These are phyloP conservation scores for Sporothrix mexicana DNA, from an alignment of 2,329 filamentous ascomycete genomes.

Conservation along the genomic window DNA sequence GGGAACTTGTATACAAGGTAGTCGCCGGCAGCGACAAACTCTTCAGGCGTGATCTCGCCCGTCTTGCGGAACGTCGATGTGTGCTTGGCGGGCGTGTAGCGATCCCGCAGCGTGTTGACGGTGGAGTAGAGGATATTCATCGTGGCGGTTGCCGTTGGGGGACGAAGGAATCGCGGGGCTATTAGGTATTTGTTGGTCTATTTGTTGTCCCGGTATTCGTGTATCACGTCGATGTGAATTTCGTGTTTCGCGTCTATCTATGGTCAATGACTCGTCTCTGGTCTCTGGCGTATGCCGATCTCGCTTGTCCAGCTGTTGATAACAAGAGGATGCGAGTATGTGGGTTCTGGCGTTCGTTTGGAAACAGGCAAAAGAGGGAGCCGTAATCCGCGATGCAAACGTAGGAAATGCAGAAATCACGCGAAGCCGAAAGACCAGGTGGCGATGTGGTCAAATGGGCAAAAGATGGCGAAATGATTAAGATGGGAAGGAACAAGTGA, in stretches of 20 bases:
- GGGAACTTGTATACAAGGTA: constrained; percentile 99
- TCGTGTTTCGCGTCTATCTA: not conserved
- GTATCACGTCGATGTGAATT: no score
- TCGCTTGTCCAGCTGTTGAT: constrained; percentile 10
- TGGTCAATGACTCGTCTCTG: not conserved
- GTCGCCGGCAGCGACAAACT: constrained; percentile 94
- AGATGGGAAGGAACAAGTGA: not conserved
- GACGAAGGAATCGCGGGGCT: not conserved
- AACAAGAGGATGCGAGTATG: not conserved
- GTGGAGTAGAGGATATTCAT: constrained; percentile 91
- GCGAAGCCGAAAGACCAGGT: constrained; percentile 16
- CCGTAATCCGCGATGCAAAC: not conserved
- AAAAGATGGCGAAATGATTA: not conserved
- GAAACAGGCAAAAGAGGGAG: not conserved
- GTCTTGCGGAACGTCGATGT: constrained; percentile 93
- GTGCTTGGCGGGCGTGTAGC: constrained; percentile 85
- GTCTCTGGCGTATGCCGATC: not conserved
- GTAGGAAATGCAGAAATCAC: not conserved
- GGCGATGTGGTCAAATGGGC: constrained; percentile 19
- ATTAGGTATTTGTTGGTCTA: not conserved
- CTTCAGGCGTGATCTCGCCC: constrained; percentile 94
- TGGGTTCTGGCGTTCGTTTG: not conserved
- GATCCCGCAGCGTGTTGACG: constrained; percentile 89
- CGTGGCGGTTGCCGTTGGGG: constrained; percentile 38
- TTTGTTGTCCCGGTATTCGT: no score